Conservation (phyloP, 2,329 filamentous ascomycete genomes). For the Aspergillus eucalypticola region DNA sequence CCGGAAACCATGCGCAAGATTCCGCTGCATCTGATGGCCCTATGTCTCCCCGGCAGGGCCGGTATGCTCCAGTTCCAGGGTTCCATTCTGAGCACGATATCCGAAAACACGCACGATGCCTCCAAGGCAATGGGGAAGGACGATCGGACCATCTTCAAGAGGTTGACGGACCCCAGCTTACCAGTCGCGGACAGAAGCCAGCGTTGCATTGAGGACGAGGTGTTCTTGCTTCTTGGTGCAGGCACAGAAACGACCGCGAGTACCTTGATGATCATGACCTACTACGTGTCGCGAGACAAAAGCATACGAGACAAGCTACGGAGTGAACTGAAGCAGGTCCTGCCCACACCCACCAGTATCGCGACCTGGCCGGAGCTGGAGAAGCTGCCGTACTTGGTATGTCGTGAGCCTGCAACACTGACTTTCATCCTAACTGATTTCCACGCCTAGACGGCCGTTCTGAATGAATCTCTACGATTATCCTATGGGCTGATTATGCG, state of each 20-base stretch:
- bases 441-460: slow-evolving; percentile 7
- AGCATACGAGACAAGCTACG: slow-evolving; percentile 23
- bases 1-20: slow-evolving; percentile 8
- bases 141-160: slow-evolving; percentile 29
- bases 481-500: slow-evolving; percentile 6
- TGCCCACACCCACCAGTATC: slow-evolving; percentile 22
- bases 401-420: neutral
- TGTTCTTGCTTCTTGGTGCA: slow-evolving; percentile 32
- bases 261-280: slow-evolving; percentile 32
- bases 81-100: slow-evolving; percentile 5
- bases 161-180: slow-evolving; percentile 36
- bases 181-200: slow-evolving; percentile 39
- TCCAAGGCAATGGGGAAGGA: slow-evolving; percentile 12
- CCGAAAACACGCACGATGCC: neutral
- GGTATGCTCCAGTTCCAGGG: slow-evolving; percentile 19
- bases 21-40: slow-evolving; percentile 14
- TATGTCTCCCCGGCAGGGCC: slow-evolving; percentile 11
- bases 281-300: slow-evolving; percentile 29
- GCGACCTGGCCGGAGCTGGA: slow-evolving; percentile 36
- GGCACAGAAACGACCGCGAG: slow-evolving; percentile 40
- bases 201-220: slow-evolving; percentile 35
- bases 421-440: neutral
- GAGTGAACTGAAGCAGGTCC: slow-evolving; percentile 31
- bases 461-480: slow-evolving; percentile 15
- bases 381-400: slow-evolving; percentile 41